Evolutionary conservation across 2,329 filamentous ascomycete genomes (phyloP), one percentile per base, ranked within the genome.

Genomic region (Trichoderma arundinaceum): DNA sequence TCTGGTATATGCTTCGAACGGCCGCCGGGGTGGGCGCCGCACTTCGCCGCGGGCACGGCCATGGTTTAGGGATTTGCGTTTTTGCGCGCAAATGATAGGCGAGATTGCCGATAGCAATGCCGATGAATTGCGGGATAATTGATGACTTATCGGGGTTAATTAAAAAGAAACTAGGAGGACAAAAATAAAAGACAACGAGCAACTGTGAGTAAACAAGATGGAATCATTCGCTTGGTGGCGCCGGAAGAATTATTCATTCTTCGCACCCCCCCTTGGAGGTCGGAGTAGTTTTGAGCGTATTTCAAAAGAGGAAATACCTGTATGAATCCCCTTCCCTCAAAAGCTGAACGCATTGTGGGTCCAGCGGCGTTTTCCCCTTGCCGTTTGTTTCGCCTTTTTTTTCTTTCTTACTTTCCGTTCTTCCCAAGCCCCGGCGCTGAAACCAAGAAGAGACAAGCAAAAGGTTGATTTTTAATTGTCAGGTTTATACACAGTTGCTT

Each of bases 191-290:
- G n/a, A 8, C n/a, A 39, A 39, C 19, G 32, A 46, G n/a, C 17
- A 41, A 35, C 35, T 17, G 33, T 28, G 15, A 58, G 54, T 35
- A 28, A 41, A 52, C n/a, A n/a, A n/a, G 8, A 44, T 53, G 46
- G 46, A 62, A 62, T 62, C 48, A 62, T 62, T 53, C 28, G 48
- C n/a, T n/a, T n/a, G n/a, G 48, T 44, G 51, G 46, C 38, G 64
- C 49, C 46, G 56, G 54, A 43, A 9, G 10, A 49, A 53, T 38
- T 56, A 15, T 41, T 62, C 41, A n/a, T n/a, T 51, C 19, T 54
- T n/a, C 12, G 43, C 43, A 35, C 56, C 12, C 39, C 41, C 41
- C 43, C 12, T 48, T 19, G 41, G 9, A 38, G 12, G 32, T 22
- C 13, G n/a, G n/a, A n/a, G n/a, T n/a, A n/a, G n/a, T 56, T 28